phyloP scores from a whole-genome alignment of 2,329 filamentous ascomycete species.

The Emmonsiellopsis sp. region DNA sequence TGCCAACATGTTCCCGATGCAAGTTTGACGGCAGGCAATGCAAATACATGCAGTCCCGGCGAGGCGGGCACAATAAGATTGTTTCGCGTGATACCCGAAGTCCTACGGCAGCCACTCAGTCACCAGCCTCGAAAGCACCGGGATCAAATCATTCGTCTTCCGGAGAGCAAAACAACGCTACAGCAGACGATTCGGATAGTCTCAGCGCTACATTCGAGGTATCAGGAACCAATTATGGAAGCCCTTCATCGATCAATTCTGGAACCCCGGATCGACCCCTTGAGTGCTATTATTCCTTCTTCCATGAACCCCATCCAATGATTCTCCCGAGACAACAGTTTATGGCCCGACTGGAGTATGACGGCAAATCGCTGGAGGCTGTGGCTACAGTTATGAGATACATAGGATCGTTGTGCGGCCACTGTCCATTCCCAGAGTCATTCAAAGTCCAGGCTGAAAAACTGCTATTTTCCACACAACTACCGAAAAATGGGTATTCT shows the following conservation, averaged over 20 bases:
- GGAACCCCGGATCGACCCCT: slow-evolving; percentile 1
- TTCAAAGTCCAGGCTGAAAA: slow-evolving; percentile 12
- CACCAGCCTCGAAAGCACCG: slow-evolving; percentile 4
- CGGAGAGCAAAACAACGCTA: not conserved
- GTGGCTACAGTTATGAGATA: slow-evolving; percentile 21
- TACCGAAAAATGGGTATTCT: slow-evolving; percentile 6
- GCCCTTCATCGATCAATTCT: not conserved
- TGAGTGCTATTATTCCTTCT: slow-evolving; percentile 24
- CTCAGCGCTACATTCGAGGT: not conserved
- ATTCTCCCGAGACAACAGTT: slow-evolving; percentile 16
- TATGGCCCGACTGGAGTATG: slow-evolving; percentile 5
- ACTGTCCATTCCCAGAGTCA: slow-evolving; percentile 9
- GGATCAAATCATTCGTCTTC: not conserved
- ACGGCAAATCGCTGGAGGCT: slow-evolving; percentile 11
- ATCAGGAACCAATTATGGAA: not conserved
- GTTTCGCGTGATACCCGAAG: slow-evolving; percentile 8
- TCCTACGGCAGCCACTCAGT: slow-evolving; percentile 14
- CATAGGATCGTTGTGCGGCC: slow-evolving; percentile 18
- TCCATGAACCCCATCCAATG: slow-evolving; percentile 23
- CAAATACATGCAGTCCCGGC: slow-evolving; percentile 40
- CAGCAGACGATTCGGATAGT: not conserved
- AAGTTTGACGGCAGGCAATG: slow-evolving; percentile 35
- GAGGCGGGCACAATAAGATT: slow-evolving; percentile 24
- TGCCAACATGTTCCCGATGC: slow-evolving; percentile 37
- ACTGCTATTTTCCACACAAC: slow-evolving; percentile 5